Conservation (phyloP, 495 filamentous ascomycete species). For the Podospora comata region DNA sequence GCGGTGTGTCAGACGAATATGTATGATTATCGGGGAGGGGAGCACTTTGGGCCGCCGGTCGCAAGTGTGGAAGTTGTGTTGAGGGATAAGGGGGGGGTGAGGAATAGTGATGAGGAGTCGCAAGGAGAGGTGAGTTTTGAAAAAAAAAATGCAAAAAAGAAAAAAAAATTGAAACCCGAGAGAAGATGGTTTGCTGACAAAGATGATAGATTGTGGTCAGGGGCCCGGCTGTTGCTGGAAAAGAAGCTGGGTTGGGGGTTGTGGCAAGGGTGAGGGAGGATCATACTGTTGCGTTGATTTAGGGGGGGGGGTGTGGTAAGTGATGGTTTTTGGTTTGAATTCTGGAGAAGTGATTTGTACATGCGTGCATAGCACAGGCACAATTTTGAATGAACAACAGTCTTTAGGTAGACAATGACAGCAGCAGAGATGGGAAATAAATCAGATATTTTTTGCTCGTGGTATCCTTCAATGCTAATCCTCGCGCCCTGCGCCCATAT, state of each 20-base stretch:
- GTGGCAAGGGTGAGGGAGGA: conserved; percentile 53
- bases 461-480: not conserved
- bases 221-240: conserved; percentile 65
- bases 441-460: not conserved
- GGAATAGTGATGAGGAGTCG: conserved; percentile 56
- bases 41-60: conserved; percentile 80
- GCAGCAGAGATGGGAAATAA: not conserved
- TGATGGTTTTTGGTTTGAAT: not conserved
- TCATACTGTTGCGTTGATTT: conserved; percentile 52
- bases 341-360: not conserved
- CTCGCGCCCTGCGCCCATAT: conserved; percentile 12
- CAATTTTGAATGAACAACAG: not conserved
- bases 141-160: too few relatives aligned
- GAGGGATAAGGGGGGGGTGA: conserved; percentile 55
- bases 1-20: conserved; percentile 78
- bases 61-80: conserved; percentile 76
- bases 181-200: not conserved
- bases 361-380: not conserved
- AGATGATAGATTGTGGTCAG: conserved; percentile 55
- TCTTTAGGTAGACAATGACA: not conserved
- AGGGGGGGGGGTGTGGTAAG: not conserved
- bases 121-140: conserved; percentile 58
- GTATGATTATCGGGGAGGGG: conserved; percentile 77
- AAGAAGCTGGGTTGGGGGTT: conserved; percentile 57
- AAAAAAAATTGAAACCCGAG: conserved; percentile 32